Evolutionary conservation across 1,139 yeast species (phyloP), one percentile per base, ranked within the genome.

Genomic region (Debaryomyces coudertii): DNA sequence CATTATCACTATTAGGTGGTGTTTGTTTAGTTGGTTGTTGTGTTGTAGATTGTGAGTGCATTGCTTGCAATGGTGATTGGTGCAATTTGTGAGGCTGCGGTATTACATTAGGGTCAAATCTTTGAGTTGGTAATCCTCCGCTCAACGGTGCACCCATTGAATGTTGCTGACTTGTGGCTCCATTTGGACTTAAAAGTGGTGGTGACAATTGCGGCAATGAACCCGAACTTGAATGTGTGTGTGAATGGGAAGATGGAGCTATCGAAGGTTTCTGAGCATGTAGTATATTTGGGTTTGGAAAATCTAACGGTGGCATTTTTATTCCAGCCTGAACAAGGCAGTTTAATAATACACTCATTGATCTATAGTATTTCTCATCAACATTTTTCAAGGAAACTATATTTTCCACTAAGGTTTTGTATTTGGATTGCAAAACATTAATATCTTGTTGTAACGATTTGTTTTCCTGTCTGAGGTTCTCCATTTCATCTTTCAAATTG

Each of bases 331-430:
- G 83, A 4, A 69, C 56, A 28, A 87, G 63, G 35, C 80, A 68
- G 47, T 73, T 72, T 16, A 80, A 67, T 36, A 87, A 63, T 0
- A 73, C 57, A 38, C 73, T 73, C 56, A 85, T 71, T 38, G 85
- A 76, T 36, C 74, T 69, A 46, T 78, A 72, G 53, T 79, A 74
- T 34, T 84, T 69, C 54, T 84, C 89, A 58, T 83, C 81, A 16
- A 76, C 69, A 12, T 76, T 69, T 54, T 81, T 82, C 48, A 83
- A 65, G 0, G 82, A 70, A 14, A 85, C 74, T 39, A 85, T 63
- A 48, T 81, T 79, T 45, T 85, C 87, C 38, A 85, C 71, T 25
- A 87, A 72, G 2, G 87, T 78, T 49, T 84, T 83, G 57, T 85
- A 86, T 59, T 84, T 83, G 25, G 77, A 69, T 48, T 78, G 76